Evolutionary conservation across 2,329 filamentous ascomycete genomes (phyloP).

Genomic region (Botrytis paeoniae): DNA sequence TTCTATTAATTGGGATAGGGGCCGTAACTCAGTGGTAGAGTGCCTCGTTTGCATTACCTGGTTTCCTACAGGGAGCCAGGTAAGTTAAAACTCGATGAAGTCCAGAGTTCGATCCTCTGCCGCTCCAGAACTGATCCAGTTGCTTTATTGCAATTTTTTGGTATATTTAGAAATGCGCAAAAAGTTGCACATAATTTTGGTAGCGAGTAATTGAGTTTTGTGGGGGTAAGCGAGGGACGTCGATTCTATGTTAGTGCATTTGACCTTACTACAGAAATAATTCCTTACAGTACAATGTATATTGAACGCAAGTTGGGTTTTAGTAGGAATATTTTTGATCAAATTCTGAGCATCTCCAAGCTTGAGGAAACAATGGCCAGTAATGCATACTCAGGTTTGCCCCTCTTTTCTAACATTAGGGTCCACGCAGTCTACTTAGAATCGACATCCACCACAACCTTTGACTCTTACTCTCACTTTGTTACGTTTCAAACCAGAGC

Average conservation of each 20-base stretch:
- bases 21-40: not conserved
- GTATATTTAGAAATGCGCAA: not conserved
- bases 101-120: not conserved
- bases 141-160: not conserved
- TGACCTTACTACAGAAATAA: not conserved
- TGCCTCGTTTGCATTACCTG: not conserved
- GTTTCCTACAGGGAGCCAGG: too few relatives aligned
- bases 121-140: not conserved
- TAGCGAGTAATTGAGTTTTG: not conserved
- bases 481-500: too few relatives aligned
- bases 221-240: not conserved
- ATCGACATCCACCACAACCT: not conserved
- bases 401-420: too few relatives aligned
- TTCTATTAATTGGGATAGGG: not conserved
- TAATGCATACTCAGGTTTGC: not conserved
- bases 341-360: not conserved
- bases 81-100: not conserved
- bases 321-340: too few relatives aligned
- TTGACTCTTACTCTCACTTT: not conserved
- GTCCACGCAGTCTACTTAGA: not conserved
- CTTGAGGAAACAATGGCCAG: not conserved
- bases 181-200: not conserved
- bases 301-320: not conserved
- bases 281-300: not conserved
- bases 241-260: too few relatives aligned